These are phyloP conservation scores for Raphidocelis subcapitata DNA, from an alignment of 139 green algal species.

Conservation along the genomic window DNA sequence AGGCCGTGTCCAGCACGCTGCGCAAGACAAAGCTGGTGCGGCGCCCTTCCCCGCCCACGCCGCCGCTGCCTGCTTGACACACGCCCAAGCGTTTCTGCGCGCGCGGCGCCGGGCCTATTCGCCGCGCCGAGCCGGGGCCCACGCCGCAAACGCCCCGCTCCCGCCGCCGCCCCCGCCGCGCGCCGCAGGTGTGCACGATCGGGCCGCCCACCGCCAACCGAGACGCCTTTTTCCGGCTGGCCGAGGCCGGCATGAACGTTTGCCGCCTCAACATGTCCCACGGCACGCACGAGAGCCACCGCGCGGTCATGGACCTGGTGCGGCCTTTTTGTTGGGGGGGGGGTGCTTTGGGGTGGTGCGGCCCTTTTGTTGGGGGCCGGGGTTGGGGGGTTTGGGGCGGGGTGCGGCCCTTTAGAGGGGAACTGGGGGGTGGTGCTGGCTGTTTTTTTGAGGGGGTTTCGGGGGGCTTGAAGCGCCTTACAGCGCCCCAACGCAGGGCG, in stretches of 20 bases:
- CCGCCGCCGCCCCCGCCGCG: not conserved
- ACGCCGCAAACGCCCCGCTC: not conserved
- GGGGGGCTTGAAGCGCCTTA: too few relatives aligned
- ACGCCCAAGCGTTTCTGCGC: too few relatives aligned
- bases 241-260: slow-evolving; percentile 75
- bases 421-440: too few relatives aligned
- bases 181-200: slow-evolving; percentile 80
- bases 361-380: not conserved
- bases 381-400: too few relatives aligned
- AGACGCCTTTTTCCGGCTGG: slow-evolving; percentile 67
- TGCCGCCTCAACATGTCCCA: slow-evolving; percentile 83
- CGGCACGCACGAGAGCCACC: slow-evolving; percentile 72
- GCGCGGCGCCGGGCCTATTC: too few relatives aligned
- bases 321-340: not conserved
- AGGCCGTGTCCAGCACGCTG: not conserved
- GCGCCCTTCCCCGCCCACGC: too few relatives aligned
- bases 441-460: not conserved
- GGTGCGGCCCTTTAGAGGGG: slow-evolving; percentile 32
- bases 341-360: too few relatives aligned
- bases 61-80: too few relatives aligned
- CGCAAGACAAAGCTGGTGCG: slow-evolving; percentile 27
- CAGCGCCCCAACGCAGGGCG: too few relatives aligned
- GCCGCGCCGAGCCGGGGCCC: too few relatives aligned
- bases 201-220: slow-evolving; percentile 59
- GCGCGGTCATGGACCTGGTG: slow-evolving; percentile 72